These are phyloP conservation scores for Scopulariopsis brevicaulis DNA, from an alignment of 2,329 filamentous ascomycete species.

Conservation along the genomic window DNA sequence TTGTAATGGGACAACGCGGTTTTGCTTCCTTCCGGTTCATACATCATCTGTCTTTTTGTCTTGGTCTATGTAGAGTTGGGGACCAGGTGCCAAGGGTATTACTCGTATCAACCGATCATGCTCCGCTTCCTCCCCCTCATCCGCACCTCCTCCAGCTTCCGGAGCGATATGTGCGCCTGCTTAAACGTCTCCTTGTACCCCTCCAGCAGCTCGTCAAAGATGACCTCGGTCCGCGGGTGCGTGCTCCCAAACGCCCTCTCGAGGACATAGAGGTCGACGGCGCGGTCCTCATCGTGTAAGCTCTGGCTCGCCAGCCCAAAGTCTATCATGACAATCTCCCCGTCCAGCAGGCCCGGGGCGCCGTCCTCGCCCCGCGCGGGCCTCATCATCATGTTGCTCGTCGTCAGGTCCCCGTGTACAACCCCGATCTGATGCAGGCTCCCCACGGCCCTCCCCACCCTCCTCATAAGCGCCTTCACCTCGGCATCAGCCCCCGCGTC, in stretches of 20 bases:
- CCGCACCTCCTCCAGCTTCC: constrained; percentile 80
- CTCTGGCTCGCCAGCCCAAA: constrained; percentile 82
- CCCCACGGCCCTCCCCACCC: constrained; percentile 62
- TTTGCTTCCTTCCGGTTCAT: background rate
- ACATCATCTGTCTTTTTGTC: background rate
- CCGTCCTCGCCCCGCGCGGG: constrained; percentile 7
- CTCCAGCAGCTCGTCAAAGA: constrained; percentile 63
- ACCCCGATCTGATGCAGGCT: constrained; percentile 73
- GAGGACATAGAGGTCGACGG: constrained; percentile 91
- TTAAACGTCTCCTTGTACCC: constrained; percentile 68
- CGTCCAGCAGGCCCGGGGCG: constrained; percentile 30
- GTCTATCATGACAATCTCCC: constrained; percentile 84
- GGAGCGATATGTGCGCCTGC: constrained; percentile 63
- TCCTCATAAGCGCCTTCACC: constrained; percentile 52
- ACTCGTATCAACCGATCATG: constrained; percentile 65
- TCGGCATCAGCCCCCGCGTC: constrained; percentile 30
- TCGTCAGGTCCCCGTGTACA: constrained; percentile 92
- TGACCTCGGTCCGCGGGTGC: constrained; percentile 70
- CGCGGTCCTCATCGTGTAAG: constrained; percentile 78
- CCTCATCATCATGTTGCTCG: constrained; percentile 86
- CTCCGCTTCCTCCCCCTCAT: constrained; percentile 92
- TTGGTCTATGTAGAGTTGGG: background rate
- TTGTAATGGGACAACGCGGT: background rate
- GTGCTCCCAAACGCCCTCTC: constrained; percentile 92
- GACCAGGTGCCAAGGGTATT: background rate